These are phyloP conservation scores for Cutaneotrichosporon dermatis DNA, from an alignment of 1,284 basidiomycete genomes.

Conservation along the genomic window DNA sequence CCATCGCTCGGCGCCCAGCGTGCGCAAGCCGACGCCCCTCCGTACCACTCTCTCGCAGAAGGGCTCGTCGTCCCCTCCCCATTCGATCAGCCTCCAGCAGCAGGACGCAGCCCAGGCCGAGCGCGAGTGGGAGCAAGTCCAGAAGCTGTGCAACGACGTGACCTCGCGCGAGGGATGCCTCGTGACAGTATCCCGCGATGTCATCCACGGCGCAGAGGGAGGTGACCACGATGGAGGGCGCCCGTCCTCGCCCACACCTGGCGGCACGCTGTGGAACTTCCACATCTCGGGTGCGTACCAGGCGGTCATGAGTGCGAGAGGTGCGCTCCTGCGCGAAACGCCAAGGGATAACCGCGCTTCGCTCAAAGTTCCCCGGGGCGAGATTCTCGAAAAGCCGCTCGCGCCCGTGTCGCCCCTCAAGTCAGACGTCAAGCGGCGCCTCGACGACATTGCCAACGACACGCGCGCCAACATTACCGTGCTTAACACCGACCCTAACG, in stretches of 20 bases:
- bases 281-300: constrained; percentile 85
- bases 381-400: constrained; percentile 80
- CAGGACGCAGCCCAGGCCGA: constrained; percentile 29
- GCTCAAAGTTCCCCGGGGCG: constrained; percentile 85
- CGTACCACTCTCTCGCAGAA: constrained; percentile 24
- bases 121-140: constrained; percentile 61
- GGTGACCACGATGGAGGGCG: not conserved
- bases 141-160: constrained; percentile 73
- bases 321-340: constrained; percentile 80
- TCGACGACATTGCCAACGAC: constrained; percentile 87
- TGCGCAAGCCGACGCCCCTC: constrained; percentile 12
- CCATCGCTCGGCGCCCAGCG: constrained; percentile 19
- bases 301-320: constrained; percentile 86
- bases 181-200: constrained; percentile 67
- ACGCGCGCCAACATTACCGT: constrained; percentile 86
- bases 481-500: constrained; percentile 42
- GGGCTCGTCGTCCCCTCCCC: constrained; percentile 27
- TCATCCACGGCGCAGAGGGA: not conserved
- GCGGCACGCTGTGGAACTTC: constrained; percentile 64
- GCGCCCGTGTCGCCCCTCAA: constrained; percentile 67
- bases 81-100: constrained; percentile 18
- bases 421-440: constrained; percentile 73
- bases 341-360: constrained; percentile 79
- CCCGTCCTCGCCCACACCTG: not conserved
- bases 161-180: constrained; percentile 75